A percentile compares a stretch with the other conserved stretches of the same genome.
These are phyloP conservation scores for Ceratocystis ficicola DNA, from an alignment of 2,329 filamentous ascomycete genomes.

Conservation along the genomic window DNA sequence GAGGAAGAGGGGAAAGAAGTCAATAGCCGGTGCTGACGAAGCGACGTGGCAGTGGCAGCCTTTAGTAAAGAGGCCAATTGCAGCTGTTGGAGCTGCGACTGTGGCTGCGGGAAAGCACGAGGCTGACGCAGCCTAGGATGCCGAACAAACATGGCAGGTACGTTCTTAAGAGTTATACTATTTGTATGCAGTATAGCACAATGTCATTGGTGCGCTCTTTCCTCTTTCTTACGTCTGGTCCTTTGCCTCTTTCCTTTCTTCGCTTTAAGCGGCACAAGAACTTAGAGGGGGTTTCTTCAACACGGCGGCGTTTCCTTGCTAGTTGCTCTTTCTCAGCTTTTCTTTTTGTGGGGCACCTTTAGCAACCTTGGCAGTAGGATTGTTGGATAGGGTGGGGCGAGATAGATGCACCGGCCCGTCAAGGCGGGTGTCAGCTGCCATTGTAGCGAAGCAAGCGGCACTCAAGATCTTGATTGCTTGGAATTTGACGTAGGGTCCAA, in stretches of 20 bases:
- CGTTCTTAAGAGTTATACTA: neutral
- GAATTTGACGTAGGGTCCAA: neutral
- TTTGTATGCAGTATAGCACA: neutral
- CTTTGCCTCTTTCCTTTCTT: neutral
- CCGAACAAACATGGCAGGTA: slow-evolving; percentile 15
- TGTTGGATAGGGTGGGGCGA: neutral
- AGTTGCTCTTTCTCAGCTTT: slow-evolving; percentile 9
- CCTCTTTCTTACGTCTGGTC: slow-evolving; percentile 5
- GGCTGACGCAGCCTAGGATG: slow-evolving; percentile 18
- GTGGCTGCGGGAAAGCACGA: slow-evolving; percentile 18
- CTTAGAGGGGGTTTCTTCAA: neutral
- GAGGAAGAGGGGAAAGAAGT: slow-evolving; percentile 10
- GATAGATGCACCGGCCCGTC: neutral
- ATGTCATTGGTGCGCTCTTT: slow-evolving; percentile 6
- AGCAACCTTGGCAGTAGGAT: neutral
- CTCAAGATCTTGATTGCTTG: neutral
- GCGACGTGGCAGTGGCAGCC: slow-evolving; percentile 2
- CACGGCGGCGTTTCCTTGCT: neutral
- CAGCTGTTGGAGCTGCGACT: slow-evolving; percentile 16
- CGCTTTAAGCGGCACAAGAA: neutral
- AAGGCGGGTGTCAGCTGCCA: neutral
- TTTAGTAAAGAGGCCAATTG: slow-evolving; percentile 15
- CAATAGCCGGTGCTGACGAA: slow-evolving; percentile 12
- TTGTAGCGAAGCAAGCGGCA: neutral
- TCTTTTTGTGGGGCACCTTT: neutral